A percentile compares a stretch with the other conserved stretches of the same genome.
Evolutionary conservation across 169 alveolate species (phyloP).

Genomic region (Perkinsus marinus): DNA sequence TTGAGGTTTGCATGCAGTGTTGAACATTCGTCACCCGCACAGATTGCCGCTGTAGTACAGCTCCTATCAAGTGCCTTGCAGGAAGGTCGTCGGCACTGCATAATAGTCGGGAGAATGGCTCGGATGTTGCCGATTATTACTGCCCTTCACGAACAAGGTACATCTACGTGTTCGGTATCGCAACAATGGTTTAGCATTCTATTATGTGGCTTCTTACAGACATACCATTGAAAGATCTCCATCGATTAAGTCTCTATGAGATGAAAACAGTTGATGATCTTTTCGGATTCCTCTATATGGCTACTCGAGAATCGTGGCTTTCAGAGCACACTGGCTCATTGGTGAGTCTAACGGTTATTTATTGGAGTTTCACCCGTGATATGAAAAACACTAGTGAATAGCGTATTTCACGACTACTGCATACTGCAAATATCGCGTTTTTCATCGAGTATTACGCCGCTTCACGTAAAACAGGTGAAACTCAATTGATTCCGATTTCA

Average conservation of each 20-base stretch:
- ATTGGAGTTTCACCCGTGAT: background rate
- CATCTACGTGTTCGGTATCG: too few relatives aligned
- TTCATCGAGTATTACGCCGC: too few relatives aligned
- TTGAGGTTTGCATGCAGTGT: too few relatives aligned
- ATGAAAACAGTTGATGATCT: background rate
- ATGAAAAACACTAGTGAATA: too few relatives aligned
- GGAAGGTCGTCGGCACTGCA: background rate
- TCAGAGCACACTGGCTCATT: background rate
- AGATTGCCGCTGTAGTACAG: background rate
- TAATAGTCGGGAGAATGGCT: background rate
- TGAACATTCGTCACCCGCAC: background rate
- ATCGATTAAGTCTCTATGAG: background rate
- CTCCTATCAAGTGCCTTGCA: too few relatives aligned
- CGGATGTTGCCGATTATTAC: background rate
- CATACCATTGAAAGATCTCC: background rate
- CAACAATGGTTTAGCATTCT: background rate
- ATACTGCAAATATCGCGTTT: too few relatives aligned
- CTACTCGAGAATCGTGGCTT: background rate
- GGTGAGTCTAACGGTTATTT: background rate
- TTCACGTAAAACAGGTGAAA: too few relatives aligned
- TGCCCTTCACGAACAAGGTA: too few relatives aligned
- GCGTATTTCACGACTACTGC: too few relatives aligned
- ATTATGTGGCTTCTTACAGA: background rate
- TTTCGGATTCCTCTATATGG: background rate
- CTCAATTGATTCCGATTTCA: too few relatives aligned